Evolutionary conservation across 2,329 filamentous ascomycete species (phyloP).

Genomic region (Aspergillus sp.): DNA sequence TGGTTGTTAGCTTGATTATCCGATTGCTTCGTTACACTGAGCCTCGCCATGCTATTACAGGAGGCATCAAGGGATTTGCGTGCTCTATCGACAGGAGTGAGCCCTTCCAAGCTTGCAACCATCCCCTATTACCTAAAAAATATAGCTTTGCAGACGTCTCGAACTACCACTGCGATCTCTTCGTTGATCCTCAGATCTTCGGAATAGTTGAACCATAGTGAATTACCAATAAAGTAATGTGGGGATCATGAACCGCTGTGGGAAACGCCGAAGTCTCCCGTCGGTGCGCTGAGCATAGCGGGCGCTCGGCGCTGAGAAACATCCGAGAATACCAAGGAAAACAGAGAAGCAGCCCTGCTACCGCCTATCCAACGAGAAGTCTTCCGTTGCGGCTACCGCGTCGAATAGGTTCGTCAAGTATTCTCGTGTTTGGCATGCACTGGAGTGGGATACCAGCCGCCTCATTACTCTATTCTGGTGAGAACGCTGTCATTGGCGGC

Average conservation of each 20-base stretch:
- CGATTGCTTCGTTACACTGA: not conserved
- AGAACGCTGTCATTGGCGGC: conserved; percentile 9
- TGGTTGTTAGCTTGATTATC: not conserved
- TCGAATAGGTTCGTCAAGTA: not conserved
- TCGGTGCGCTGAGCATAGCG: conserved; percentile 12
- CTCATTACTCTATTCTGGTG: conserved; percentile 1
- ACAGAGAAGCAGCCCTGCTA: conserved; percentile 10
- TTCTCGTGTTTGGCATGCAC: not conserved
- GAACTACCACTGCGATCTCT: not conserved
- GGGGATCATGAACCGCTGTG: not conserved
- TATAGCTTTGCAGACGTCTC: not conserved
- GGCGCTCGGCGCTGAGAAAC: conserved; percentile 25
- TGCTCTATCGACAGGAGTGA: conserved; percentile 11
- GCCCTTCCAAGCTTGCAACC: conserved; percentile 4
- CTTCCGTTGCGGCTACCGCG: not conserved
- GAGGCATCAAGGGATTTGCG: conserved; percentile 13
- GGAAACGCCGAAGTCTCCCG: conserved; percentile 5
- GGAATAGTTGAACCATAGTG: not conserved
- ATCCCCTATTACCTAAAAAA: not conserved
- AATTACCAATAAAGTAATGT: not conserved
- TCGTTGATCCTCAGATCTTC: not conserved
- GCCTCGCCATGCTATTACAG: not conserved
- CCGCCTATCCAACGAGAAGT: conserved; percentile 3
- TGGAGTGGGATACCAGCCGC: not conserved
- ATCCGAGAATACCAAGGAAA: conserved; percentile 14